A percentile compares a stretch with the other conserved stretches of the same genome.
Conservation (phyloP, 352 stramenopile species). For the Phytophthora macrochlamydospora region DNA sequence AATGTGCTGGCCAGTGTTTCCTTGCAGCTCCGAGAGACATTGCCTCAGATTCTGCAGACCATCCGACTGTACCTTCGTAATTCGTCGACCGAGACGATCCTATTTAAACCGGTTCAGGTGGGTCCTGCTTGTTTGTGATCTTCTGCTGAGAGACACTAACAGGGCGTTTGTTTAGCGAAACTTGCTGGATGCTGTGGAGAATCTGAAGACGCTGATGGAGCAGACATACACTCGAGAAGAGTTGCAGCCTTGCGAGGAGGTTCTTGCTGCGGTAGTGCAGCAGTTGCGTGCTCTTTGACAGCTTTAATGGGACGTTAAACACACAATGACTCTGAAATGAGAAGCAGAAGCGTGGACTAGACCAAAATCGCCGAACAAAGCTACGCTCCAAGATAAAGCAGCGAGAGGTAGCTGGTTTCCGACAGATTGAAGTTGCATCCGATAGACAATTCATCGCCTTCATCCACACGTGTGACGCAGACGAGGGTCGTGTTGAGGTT, state of each 20-base stretch:
- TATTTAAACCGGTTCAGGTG: conserved; percentile 87
- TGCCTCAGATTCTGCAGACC: conserved; percentile 54
- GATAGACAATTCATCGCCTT: not conserved
- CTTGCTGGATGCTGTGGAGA: conserved; percentile 67
- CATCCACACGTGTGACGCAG: not conserved
- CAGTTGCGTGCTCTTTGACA: conserved; percentile 52
- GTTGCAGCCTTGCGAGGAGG: conserved; percentile 43
- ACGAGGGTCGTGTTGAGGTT: not conserved
- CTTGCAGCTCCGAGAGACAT: conserved; percentile 39
- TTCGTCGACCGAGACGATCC: conserved; percentile 75
- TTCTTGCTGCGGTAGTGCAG: conserved; percentile 46
- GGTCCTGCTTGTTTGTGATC: not conserved
- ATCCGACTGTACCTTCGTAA: conserved; percentile 85
- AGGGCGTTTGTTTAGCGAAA: conserved; percentile 52
- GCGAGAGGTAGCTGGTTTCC: not conserved
- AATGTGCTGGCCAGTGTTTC: conserved; percentile 54
- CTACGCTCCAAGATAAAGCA: not conserved
- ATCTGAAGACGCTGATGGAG: conserved; percentile 59
- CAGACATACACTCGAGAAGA: conserved; percentile 63
- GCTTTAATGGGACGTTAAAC: too few species aligned
- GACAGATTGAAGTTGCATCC: not conserved
- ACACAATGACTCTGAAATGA: too few species aligned
- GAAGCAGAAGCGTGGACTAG: too few species aligned
- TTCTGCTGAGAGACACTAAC: not conserved
- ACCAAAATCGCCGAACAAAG: not conserved